These are phyloP conservation scores for Globisporangium splendens DNA, from an alignment of 352 stramenopile genomes.

Conservation along the genomic window DNA sequence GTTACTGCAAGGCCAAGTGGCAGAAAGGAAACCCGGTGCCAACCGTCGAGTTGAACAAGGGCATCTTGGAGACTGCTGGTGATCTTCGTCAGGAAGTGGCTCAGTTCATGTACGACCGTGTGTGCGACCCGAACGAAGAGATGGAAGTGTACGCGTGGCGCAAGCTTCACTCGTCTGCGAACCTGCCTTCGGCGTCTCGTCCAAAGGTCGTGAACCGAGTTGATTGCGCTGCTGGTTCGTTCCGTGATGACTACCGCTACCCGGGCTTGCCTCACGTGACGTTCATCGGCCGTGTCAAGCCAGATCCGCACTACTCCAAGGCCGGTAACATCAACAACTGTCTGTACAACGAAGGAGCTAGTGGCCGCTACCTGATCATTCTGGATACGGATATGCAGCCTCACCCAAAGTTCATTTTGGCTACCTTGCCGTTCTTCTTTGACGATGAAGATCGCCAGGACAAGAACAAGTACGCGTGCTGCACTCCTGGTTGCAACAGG, in stretches of 20 bases:
- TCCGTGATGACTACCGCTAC: conserved; percentile 87
- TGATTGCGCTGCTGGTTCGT: conserved; percentile 74
- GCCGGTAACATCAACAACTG: conserved; percentile 90
- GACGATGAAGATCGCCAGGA: conserved; percentile 72
- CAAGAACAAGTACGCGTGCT: conserved; percentile 78
- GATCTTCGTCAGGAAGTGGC: conserved; percentile 80
- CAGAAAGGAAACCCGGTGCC: conserved; percentile 68
- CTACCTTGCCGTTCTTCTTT: conserved; percentile 84
- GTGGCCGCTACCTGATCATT: conserved; percentile 75
- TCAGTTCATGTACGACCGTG: conserved; percentile 88
- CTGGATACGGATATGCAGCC: conserved; percentile 87
- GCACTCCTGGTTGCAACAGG: conserved; percentile 66
- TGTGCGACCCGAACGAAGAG: conserved; percentile 82
- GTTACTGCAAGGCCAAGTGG: conserved; percentile 85
- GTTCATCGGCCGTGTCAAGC: conserved; percentile 77
- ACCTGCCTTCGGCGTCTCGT: conserved; percentile 65
- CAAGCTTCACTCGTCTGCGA: conserved; percentile 81
- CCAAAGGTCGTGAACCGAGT: conserved; percentile 70
- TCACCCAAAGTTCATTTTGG: conserved; percentile 80
- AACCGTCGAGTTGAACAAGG: conserved; percentile 43
- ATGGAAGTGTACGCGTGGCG: conserved; percentile 87
- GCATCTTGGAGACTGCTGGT: conserved; percentile 61
- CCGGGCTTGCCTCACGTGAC: conserved; percentile 75
- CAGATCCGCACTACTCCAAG: conserved; percentile 73
- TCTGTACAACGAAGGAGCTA: conserved; percentile 85